Evolutionary conservation across 169 alveolate species (phyloP).

Genomic region (Eimeria sp.): DNA sequence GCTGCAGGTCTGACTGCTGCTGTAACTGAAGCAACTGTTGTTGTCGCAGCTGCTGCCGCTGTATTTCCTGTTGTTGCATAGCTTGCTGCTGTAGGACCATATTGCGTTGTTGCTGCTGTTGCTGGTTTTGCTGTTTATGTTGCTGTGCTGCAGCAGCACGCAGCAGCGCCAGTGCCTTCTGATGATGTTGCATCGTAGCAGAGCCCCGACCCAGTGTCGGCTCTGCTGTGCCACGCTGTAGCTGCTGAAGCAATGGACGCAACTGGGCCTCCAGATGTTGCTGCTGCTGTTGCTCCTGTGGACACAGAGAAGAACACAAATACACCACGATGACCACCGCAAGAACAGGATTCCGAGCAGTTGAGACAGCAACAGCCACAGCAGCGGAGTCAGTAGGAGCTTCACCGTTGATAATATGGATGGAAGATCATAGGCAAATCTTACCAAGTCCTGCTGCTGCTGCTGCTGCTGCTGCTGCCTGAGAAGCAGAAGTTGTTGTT

Average conservation of each 20-base stretch:
- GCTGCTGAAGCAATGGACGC: constrained; percentile 73
- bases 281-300: constrained; percentile 38
- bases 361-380: background rate
- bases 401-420: background rate
- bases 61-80: constrained; percentile 44
- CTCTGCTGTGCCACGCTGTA: constrained; percentile 46
- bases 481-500: constrained; percentile 44
- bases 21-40: constrained; percentile 62
- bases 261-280: constrained; percentile 66
- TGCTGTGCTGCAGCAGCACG: constrained; percentile 57
- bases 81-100: constrained; percentile 68
- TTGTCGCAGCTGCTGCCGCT: constrained; percentile 78
- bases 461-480: constrained; percentile 49
- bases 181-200: constrained; percentile 47
- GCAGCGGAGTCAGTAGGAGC: background rate
- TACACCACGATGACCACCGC: background rate
- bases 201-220: constrained; percentile 22
- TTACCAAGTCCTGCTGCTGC: constrained; percentile 47
- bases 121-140: constrained; percentile 12
- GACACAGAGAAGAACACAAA: background rate
- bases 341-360: background rate
- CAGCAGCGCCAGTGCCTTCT: constrained; percentile 66
- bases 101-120: constrained; percentile 42
- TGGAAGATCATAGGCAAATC: background rate
- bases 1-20: constrained; percentile 75